Percentiles rank a stretch among this genome's conserved stretches.
phyloP scores from a whole-genome alignment of 2,329 filamentous ascomycete species.

The Penicillium sp. region DNA sequence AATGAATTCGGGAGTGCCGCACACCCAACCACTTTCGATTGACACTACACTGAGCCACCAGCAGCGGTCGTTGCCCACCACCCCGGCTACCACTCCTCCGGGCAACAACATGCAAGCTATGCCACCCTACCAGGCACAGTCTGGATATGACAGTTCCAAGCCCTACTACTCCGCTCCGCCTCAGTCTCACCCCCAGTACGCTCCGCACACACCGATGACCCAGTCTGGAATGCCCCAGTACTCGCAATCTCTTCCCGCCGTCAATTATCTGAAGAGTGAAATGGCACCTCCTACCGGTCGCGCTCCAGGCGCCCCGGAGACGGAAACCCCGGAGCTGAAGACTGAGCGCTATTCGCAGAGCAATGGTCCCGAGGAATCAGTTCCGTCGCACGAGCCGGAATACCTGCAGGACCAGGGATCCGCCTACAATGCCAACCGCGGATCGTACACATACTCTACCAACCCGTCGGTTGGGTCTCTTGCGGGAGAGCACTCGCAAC shows the following conservation, averaged over 20 bases:
- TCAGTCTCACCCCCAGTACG: slow-evolving; percentile 67
- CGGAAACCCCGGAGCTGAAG: slow-evolving; percentile 67
- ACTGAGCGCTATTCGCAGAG: slow-evolving; percentile 64
- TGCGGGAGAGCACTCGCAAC: slow-evolving; percentile 70
- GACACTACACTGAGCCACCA: slow-evolving; percentile 76
- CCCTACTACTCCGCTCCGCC: slow-evolving; percentile 75
- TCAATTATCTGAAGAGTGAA: slow-evolving; percentile 75
- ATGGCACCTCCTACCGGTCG: slow-evolving; percentile 79
- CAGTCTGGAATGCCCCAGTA: slow-evolving; percentile 71
- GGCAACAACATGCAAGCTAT: slow-evolving; percentile 74
- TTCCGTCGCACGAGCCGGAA: slow-evolving; percentile 71
- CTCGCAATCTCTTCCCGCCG: slow-evolving; percentile 51
- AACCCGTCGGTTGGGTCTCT: slow-evolving; percentile 66
- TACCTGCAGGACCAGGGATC: slow-evolving; percentile 81
- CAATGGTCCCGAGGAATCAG: slow-evolving; percentile 63
- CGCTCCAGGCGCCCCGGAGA: slow-evolving; percentile 56
- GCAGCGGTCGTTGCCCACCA: slow-evolving; percentile 81
- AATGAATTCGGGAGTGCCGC: slow-evolving; percentile 62
- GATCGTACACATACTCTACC: slow-evolving; percentile 73
- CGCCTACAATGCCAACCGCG: slow-evolving; percentile 69
- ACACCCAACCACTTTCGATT: slow-evolving; percentile 72
- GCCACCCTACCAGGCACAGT: slow-evolving; percentile 69
- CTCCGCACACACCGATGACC: slow-evolving; percentile 59
- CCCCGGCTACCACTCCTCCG: slow-evolving; percentile 87
- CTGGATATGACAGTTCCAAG: slow-evolving; percentile 76